Conservation (phyloP, 169 alveolate genomes). For the Eimeria necatrix region DNA sequence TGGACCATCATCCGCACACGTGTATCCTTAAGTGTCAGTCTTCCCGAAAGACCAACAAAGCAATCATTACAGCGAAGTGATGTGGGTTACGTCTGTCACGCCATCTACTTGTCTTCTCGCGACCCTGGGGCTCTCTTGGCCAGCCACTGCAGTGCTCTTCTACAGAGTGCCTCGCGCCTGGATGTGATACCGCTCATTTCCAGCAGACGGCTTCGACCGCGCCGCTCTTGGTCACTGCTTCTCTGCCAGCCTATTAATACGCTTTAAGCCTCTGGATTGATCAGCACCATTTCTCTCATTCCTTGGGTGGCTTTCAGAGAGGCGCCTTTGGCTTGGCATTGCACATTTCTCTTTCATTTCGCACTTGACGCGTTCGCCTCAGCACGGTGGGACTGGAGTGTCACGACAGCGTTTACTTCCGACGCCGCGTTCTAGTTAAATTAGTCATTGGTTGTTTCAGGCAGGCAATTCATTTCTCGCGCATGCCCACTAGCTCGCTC, state of each 20-base stretch:
- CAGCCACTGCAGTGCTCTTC: constrained; percentile 54
- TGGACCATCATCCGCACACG: constrained; percentile 62
- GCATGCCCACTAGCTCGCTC: constrained; percentile 20
- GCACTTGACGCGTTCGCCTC: constrained; percentile 29
- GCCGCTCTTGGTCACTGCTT: constrained; percentile 42
- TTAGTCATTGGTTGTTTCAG: no score
- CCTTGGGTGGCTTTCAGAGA: neutral
- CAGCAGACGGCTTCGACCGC: constrained; percentile 38
- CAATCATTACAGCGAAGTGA: neutral
- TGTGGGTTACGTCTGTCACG: neutral
- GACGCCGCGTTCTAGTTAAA: no score
- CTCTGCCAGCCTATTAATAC: constrained; percentile 16
- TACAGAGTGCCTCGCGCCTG: constrained; percentile 32
- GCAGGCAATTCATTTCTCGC: no score
- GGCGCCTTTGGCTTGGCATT: neutral
- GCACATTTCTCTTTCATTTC: constrained; percentile 36
- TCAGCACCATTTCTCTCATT: neutral
- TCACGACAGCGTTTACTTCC: neutral
- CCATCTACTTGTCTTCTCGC: constrained; percentile 34
- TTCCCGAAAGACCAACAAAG: constrained; percentile 58
- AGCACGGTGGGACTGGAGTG: constrained; percentile 11
- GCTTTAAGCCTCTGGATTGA: constrained; percentile 45
- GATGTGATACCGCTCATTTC: constrained; percentile 18
- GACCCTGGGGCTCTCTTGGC: constrained; percentile 23
- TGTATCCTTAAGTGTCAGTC: constrained; percentile 19